Evolutionary conservation across 1,284 basidiomycete species (phyloP).

Genomic region (Ceratobasidium sp.): DNA sequence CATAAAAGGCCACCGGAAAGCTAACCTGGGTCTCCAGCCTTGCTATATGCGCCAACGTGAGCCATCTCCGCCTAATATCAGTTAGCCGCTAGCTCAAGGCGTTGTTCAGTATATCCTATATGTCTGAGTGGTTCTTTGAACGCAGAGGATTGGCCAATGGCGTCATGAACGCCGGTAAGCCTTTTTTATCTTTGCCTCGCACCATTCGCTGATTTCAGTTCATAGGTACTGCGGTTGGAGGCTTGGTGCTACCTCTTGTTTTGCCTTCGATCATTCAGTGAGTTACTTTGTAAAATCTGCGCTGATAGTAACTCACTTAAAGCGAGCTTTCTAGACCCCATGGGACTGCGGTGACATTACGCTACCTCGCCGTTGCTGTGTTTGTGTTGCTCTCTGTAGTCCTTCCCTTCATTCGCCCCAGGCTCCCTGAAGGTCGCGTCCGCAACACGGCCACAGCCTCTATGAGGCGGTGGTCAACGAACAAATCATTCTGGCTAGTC

Average conservation of each 20-base stretch:
- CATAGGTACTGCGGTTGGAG: constrained; percentile 54
- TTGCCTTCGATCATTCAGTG: constrained; percentile 47
- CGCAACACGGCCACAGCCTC: constrained; percentile 39
- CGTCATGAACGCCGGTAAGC: constrained; percentile 57
- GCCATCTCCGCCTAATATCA: not conserved
- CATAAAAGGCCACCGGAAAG: not conserved
- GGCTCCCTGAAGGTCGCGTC: constrained; percentile 49
- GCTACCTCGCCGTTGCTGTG: constrained; percentile 47
- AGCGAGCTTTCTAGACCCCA: constrained; percentile 18
- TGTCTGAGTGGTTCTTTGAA: constrained; percentile 60
- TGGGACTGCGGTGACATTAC: constrained; percentile 47
- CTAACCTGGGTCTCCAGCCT: constrained; percentile 48
- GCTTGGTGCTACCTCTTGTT: constrained; percentile 55
- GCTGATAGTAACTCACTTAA: not conserved
- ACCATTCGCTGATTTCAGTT: not conserved
- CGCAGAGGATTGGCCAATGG: constrained; percentile 59
- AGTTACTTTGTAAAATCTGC: not conserved
- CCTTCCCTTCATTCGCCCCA: constrained; percentile 49
- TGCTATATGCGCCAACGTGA: constrained; percentile 54
- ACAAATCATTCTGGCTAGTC: constrained; percentile 47
- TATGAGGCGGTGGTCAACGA: constrained; percentile 45
- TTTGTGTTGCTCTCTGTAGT: constrained; percentile 45
- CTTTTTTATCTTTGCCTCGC: not conserved
- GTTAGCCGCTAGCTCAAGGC: too few relatives aligned
- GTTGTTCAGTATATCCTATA: constrained; percentile 51